These are phyloP conservation scores for Coemansia nantahalensis DNA, from an alignment of 192 early-diverging fungal species.

Conservation along the genomic window DNA sequence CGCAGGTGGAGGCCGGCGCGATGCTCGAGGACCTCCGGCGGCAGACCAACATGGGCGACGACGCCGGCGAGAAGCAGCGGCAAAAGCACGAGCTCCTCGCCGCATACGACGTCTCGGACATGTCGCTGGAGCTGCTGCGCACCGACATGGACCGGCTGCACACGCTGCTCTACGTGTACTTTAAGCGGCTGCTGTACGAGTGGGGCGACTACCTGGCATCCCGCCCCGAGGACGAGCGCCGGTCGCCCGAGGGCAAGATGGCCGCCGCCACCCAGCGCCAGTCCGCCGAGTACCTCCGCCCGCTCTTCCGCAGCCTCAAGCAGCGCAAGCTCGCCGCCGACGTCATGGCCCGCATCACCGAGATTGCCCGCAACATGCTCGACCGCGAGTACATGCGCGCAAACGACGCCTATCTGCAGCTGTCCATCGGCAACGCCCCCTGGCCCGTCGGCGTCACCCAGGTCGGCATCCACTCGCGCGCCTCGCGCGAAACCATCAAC, in stretches of 20 bases:
- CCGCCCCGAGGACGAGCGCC: slow-evolving; percentile 77
- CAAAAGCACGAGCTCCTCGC: slow-evolving; percentile 38
- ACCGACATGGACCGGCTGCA: slow-evolving; percentile 72
- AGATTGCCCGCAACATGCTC: slow-evolving; percentile 85
- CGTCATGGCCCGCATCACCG: slow-evolving; percentile 83
- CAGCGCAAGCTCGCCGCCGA: slow-evolving; percentile 73
- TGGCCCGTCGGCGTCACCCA: slow-evolving; percentile 98
- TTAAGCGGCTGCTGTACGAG: slow-evolving; percentile 79
- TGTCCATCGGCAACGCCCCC: slow-evolving; percentile 96
- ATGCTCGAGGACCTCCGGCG: slow-evolving; percentile 70
- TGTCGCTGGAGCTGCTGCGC: slow-evolving; percentile 71
- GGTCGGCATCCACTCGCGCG: slow-evolving; percentile 97
- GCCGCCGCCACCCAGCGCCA: slow-evolving; percentile 80
- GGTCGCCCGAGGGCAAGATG: slow-evolving; percentile 76
- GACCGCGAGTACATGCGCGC: slow-evolving; percentile 88
- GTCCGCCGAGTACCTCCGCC: slow-evolving; percentile 83
- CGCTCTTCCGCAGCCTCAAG: slow-evolving; percentile 87
- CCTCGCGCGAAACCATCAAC: slow-evolving; percentile 95
- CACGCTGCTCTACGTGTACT: slow-evolving; percentile 76
- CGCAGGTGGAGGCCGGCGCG: slow-evolving; percentile 77
- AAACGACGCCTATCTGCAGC: slow-evolving; percentile 87
- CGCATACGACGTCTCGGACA: slow-evolving; percentile 66
- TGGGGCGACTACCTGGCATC: slow-evolving; percentile 79
- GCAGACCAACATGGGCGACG: slow-evolving; percentile 52
- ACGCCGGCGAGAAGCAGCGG: slow-evolving; percentile 36